Conservation (phyloP, 1,284 basidiomycete species). For the Salmacisia buchloeana region DNA sequence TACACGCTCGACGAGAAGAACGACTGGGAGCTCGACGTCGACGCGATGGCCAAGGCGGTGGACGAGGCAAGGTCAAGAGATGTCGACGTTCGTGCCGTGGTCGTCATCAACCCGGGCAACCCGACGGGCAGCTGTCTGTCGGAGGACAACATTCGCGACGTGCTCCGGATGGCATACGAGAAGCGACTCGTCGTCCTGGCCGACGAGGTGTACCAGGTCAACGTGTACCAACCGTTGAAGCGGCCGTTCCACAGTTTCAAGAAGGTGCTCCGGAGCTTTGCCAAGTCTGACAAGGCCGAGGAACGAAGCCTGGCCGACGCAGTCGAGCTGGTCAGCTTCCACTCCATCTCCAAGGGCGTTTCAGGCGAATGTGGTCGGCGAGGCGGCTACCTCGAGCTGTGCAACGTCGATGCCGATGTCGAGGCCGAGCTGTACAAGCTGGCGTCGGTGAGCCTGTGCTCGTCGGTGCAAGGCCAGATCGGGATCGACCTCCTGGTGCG, state of each 20-base stretch:
- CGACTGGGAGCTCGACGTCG: constrained; percentile 78
- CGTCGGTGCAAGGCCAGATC: constrained; percentile 46
- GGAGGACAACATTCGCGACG: constrained; percentile 37
- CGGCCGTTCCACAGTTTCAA: constrained; percentile 47
- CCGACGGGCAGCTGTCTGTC: constrained; percentile 44
- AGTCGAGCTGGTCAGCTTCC: constrained; percentile 48
- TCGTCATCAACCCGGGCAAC: constrained; percentile 49
- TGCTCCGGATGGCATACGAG: constrained; percentile 41
- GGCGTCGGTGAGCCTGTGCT: constrained; percentile 43
- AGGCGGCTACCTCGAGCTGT: constrained; percentile 47
- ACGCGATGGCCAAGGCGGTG: constrained; percentile 66
- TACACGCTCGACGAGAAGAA: constrained; percentile 81
- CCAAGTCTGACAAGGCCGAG: constrained; percentile 16
- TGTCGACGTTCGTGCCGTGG: constrained; percentile 39
- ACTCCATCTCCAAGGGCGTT: constrained; percentile 47
- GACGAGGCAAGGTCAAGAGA: constrained; percentile 65
- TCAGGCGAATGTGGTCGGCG: constrained; percentile 47
- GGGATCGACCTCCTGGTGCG: constrained; percentile 47
- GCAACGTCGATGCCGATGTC: constrained; percentile 43
- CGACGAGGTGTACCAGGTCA: constrained; percentile 49
- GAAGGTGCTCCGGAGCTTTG: constrained; percentile 44
- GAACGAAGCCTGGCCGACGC: constrained; percentile 31
- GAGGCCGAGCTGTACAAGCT: constrained; percentile 47
- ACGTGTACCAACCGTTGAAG: constrained; percentile 42
- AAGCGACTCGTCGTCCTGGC: constrained; percentile 44